Conservation (phyloP, 1,139 yeast species). For the Taphrina pruni region DNA sequence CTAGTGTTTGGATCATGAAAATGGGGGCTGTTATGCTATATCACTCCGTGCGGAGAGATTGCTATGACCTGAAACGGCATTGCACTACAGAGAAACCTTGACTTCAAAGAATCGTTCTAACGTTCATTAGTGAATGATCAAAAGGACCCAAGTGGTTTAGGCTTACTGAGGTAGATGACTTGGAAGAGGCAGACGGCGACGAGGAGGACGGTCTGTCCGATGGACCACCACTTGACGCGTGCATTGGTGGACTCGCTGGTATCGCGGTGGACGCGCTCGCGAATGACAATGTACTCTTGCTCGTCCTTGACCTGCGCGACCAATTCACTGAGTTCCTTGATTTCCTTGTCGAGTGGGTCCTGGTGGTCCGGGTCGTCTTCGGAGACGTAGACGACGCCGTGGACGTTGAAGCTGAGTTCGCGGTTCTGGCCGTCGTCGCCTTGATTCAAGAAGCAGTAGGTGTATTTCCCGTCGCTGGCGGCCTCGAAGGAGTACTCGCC, state of each 20-base stretch:
- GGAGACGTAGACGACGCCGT: conserved; percentile 88
- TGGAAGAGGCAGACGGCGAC: conserved; percentile 88
- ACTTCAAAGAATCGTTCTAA: conserved; percentile 87
- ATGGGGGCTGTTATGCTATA: no score
- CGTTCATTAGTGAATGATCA: neutral
- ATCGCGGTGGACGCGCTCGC: conserved; percentile 97
- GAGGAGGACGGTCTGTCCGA: conserved; percentile 86
- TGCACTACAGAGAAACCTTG: conserved; percentile 52
- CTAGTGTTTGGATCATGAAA: no score
- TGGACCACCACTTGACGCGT: conserved; percentile 97
- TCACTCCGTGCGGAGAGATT: no score
- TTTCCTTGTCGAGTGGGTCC: conserved; percentile 84
- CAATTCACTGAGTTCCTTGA: conserved; percentile 73
- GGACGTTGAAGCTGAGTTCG: conserved; percentile 94
- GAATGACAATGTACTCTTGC: conserved; percentile 82
- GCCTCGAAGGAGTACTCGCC: conserved; percentile 80
- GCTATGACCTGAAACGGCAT: no score
- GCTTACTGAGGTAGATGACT: conserved; percentile 53
- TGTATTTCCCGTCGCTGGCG: conserved; percentile 70
- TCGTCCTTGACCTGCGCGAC: conserved; percentile 90
- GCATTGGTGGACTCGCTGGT: conserved; percentile 94
- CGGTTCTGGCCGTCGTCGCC: conserved; percentile 64
- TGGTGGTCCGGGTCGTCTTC: conserved; percentile 67
- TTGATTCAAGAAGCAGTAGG: conserved; percentile 91
- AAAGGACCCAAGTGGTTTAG: neutral